Base-by-base conservation (phyloP, 2,329 filamentous ascomycete species). In the Cladosporium sp. region DNA sequence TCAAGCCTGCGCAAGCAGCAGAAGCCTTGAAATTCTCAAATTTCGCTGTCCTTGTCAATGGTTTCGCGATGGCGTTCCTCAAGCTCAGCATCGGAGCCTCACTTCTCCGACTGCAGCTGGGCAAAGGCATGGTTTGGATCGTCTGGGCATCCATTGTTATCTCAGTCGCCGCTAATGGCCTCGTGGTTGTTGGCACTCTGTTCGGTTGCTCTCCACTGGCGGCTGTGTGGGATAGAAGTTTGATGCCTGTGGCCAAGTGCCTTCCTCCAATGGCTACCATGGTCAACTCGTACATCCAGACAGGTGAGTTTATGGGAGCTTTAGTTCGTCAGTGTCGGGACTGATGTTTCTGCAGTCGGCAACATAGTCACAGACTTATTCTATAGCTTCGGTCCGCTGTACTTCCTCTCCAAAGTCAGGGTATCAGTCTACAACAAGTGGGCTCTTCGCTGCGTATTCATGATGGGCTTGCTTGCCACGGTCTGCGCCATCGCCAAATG, bases 401-500 rank as follows among this genome's bases (percentile, higher is more conserved):
- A 50, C 30, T 50, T 34, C 20, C 30, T 50, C 9, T 50, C 47
- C 2, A 50, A 50, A 1, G 30, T 50, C 47, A 50, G 34, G 5
- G 47, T 50, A 1, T 50, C 47, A 1, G 47, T 50, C 17, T 50
- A 50, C 17, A 50, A 50, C 30, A 50, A 50, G 30, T 50, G 47
- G 47, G 47, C 47, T 22, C 47, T 50, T 28, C 47, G 47, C 11
- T 25, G 47, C 30, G 47, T 50, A 6, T 50, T 50, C 30, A 50
- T 50, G 47, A 19, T 50, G 25, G 47, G 47, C 4, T 9, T 50
- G 17, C 17, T 37, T 3, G 47, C 47, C 47, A 50, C 47, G 1
- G 30, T 50, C 47, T 50, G 47, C 30, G 47, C 47, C 47, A 50
- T 50, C 47, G 47, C 47, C 17, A 50, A 50, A 50, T 50, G 47